Evolutionary conservation across 2,329 filamentous ascomycete genomes (phyloP).

Genomic region (Huntiella abstrusa): DNA sequence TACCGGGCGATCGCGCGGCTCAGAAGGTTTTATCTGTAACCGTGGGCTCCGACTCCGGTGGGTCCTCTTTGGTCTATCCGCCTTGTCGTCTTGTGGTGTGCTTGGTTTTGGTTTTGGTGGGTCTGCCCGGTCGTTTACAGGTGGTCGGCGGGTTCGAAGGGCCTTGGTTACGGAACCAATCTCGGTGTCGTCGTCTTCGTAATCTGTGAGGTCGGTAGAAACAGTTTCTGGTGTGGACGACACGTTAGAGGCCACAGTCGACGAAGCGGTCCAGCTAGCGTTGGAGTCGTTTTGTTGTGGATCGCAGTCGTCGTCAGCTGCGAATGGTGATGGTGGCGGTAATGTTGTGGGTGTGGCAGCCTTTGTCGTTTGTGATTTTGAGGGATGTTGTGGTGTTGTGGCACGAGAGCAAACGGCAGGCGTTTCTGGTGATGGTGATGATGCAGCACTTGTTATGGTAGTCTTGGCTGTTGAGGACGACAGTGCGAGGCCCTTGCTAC

Average conservation of each 20-base stretch:
- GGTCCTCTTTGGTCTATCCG: not conserved
- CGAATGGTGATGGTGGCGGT: not conserved
- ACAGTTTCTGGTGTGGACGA: not conserved
- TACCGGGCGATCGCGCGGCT: slow-evolving; percentile 8
- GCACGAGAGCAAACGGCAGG: too few relatives aligned
- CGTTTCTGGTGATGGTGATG: not conserved
- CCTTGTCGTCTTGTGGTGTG: not conserved
- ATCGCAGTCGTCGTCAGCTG: too few relatives aligned
- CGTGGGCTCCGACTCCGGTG: not conserved
- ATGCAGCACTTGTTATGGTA: not conserved
- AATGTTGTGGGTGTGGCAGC: not conserved
- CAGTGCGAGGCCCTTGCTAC: too few relatives aligned
- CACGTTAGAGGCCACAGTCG: not conserved
- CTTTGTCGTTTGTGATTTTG: not conserved
- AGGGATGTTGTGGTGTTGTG: not conserved
- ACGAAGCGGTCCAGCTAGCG: not conserved
- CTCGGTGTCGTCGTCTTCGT: not conserved
- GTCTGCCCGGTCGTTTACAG: slow-evolving; percentile 1
- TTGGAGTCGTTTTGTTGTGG: too few relatives aligned
- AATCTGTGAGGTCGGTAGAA: not conserved
- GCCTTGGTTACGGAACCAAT: not conserved
- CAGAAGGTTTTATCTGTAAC: slow-evolving; percentile 7
- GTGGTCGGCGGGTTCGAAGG: not conserved
- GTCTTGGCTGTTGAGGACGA: not conserved
- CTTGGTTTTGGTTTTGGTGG: slow-evolving; percentile 1